Base-by-base conservation (phyloP, 1,284 basidiomycete species). In the Apiotrichum mycotoxinovorans region DNA sequence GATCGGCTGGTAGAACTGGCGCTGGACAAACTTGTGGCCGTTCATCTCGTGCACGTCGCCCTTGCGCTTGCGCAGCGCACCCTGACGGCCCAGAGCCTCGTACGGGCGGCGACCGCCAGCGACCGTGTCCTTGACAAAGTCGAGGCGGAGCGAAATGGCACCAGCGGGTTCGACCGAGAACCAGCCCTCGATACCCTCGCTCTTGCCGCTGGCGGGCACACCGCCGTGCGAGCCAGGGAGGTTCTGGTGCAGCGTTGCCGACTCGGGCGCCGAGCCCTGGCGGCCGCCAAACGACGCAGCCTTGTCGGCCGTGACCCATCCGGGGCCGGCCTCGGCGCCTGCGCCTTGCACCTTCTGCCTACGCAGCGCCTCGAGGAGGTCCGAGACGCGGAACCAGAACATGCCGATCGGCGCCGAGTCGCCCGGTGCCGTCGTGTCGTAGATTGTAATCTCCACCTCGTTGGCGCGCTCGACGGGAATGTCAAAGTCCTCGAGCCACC, bases 1-100 rank as follows among this genome's bases (percentile, higher is more conserved):
- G 81, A 99, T 96, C 72, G 96, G 86, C 77, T 97, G 94, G 78
- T 98, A 98, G 81, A 99, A 99, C 78, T 98, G 96, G 52, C 88
- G 85, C 70, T 93, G 90, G 52, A 98, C 84, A 73, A 99, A 99
- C 77, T 96, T 91, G 82, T 99, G 96, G 4, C 96, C 96, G 73
- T 98, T 98, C 90, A 98, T 97, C 79, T 98, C 94, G 78, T 96
- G 92, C 14, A 98, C 89, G 78, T 98, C 95, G 68, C 89, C 95
- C 80, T 97, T 97, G 72, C 92, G 90, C 80, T 97, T 97, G 70
- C 95, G 87, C 65, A 99, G 86, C 60, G 96, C 96, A 61, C 95
- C 96, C 79, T 98, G 95, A 76, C 96, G 91, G 41, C 95, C 96
- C 33, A 99, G 86, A 60, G 91, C 93, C 71, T 99, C 96, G 67